Conservation (phyloP, 768 basidiomycete genomes). For the Suillus variegatus region DNA sequence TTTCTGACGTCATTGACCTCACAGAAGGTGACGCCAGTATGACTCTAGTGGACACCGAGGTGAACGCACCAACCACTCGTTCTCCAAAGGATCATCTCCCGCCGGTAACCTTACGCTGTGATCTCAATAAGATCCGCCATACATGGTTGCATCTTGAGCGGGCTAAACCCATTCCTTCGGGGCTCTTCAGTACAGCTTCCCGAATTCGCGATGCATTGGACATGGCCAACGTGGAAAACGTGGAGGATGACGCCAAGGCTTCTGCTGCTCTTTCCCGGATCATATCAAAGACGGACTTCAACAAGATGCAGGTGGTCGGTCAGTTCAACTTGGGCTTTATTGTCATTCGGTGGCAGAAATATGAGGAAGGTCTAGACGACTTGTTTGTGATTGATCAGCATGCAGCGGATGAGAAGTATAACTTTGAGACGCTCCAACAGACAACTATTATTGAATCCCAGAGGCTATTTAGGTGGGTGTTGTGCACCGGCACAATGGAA, state of each 20-base stretch:
- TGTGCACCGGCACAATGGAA: background rate
- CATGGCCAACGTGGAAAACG: slow-evolving; percentile 33
- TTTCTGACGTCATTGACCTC: background rate
- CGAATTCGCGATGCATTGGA: slow-evolving; percentile 25
- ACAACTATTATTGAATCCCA: slow-evolving; percentile 92
- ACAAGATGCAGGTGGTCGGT: slow-evolving; percentile 79
- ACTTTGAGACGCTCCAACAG: slow-evolving; percentile 91
- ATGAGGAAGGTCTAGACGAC: slow-evolving; percentile 60
- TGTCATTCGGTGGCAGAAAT: slow-evolving; percentile 64
- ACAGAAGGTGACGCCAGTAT: slow-evolving; percentile 21
- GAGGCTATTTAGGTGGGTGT: slow-evolving; percentile 67
- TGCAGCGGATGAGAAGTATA: slow-evolving; percentile 97
- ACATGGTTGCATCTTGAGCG: background rate
- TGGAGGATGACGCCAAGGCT: slow-evolving; percentile 55
- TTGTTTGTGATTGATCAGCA: slow-evolving; percentile 98
- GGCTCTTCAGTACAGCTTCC: background rate
- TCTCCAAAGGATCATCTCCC: background rate
- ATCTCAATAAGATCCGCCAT: background rate
- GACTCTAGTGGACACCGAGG: slow-evolving; percentile 26
- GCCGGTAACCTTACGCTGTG: background rate
- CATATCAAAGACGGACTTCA: slow-evolving; percentile 87
- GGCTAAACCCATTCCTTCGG: background rate
- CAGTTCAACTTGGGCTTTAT: slow-evolving; percentile 98
- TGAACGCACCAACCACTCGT: background rate
- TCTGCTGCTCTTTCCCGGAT: slow-evolving; percentile 76